These are phyloP conservation scores for Scheffersomyces stipitis DNA, from an alignment of 805 yeast genomes.

Conservation along the genomic window DNA sequence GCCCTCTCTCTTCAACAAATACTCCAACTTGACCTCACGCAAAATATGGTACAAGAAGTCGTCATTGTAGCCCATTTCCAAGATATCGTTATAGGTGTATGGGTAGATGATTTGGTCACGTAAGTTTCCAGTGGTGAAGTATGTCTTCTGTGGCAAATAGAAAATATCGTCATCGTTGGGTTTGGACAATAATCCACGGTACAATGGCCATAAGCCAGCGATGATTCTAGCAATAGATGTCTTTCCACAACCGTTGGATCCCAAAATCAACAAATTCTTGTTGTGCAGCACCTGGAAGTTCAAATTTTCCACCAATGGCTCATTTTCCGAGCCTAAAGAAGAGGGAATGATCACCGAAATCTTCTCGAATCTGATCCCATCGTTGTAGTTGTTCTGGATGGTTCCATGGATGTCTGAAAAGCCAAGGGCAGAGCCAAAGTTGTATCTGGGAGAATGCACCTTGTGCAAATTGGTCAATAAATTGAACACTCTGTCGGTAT, in stretches of 20 bases:
- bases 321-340: constrained; percentile 56
- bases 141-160: constrained; percentile 84
- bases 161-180: constrained; percentile 69
- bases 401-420: constrained; percentile 70
- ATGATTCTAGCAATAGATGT: constrained; percentile 80
- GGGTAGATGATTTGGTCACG: constrained; percentile 94
- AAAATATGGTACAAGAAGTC: constrained; percentile 64
- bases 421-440: constrained; percentile 46
- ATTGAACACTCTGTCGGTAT: constrained; percentile 81
- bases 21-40: constrained; percentile 76
- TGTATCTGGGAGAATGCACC: constrained; percentile 65
- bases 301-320: constrained; percentile 57
- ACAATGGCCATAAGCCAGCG: constrained; percentile 91
- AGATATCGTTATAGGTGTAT: constrained; percentile 71
- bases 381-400: constrained; percentile 65
- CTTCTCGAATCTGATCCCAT: constrained; percentile 79
- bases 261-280: constrained; percentile 75
- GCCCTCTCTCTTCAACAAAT: constrained; percentile 68
- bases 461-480: constrained; percentile 76
- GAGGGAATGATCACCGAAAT: constrained; percentile 82
- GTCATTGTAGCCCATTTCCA: constrained; percentile 69
- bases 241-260: constrained; percentile 89
- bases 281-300: constrained; percentile 59
- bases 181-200: constrained; percentile 76
- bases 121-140: constrained; percentile 78